phyloP scores from a whole-genome alignment of 345 rosid genomes.

The Carallia pectinifolia region DNA sequence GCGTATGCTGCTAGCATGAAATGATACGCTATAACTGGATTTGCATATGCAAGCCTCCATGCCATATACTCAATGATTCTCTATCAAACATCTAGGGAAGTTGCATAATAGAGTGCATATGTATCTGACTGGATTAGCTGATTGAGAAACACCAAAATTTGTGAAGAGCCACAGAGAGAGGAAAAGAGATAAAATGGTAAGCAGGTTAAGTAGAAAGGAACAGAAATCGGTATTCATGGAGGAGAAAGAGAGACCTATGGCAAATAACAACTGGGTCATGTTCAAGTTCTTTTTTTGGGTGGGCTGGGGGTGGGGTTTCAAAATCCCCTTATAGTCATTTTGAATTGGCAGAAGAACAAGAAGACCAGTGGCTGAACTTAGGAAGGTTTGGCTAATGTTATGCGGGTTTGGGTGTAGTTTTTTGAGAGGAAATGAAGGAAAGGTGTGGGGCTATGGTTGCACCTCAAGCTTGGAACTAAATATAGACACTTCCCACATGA shows the following conservation, averaged over 20 bases:
- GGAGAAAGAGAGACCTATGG: slow-evolving; percentile 24
- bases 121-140: neutral
- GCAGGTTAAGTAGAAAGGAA: neutral
- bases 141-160: neutral
- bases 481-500: slow-evolving; percentile 41
- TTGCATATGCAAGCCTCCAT: neutral
- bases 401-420: slow-evolving; percentile 15
- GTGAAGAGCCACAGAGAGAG: slow-evolving; percentile 19
- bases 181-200: slow-evolving; percentile 16
- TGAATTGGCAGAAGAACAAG: slow-evolving; percentile 48
- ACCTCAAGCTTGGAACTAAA: slow-evolving; percentile 47
- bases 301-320: slow-evolving; percentile 1
- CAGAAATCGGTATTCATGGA: slow-evolving; percentile 18
- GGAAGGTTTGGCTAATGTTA: slow-evolving; percentile 22
- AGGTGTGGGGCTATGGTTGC: slow-evolving; percentile 46
- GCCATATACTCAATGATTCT: neutral
- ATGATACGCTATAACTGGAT: neutral
- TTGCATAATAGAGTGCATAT: neutral
- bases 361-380: slow-evolving; percentile 35
- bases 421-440: slow-evolving; percentile 48
- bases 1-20: no score
- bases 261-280: slow-evolving; percentile 22
- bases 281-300: slow-evolving; percentile 5
- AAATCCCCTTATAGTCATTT: slow-evolving; percentile 41
- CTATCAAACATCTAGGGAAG: neutral